phyloP scores from a whole-genome alignment of 2,329 filamentous ascomycete species.

The Dryadomyces quercus-mongolicae region DNA sequence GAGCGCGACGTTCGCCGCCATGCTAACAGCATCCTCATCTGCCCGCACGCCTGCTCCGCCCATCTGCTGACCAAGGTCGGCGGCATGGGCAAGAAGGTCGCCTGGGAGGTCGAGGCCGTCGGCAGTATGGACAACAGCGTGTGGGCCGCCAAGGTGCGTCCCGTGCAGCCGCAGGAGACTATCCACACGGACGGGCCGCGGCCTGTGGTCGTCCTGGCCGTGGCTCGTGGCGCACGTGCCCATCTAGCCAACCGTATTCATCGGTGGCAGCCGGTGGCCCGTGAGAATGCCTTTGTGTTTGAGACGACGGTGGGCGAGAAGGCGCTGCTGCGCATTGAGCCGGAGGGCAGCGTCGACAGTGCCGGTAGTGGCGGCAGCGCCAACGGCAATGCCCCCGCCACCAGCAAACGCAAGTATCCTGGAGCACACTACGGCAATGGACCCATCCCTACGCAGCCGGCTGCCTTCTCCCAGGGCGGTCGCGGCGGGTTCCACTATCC shows the following conservation, averaged over 20 bases:
- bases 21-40: conserved; percentile 86
- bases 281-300: conserved; percentile 61
- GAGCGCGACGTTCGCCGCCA: conserved; percentile 62
- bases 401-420: background rate
- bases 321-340: conserved; percentile 67
- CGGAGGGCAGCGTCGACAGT: conserved; percentile 34
- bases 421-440: background rate
- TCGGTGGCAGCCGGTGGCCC: conserved; percentile 67
- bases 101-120: conserved; percentile 71
- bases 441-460: conserved; percentile 3
- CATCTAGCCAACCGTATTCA: conserved; percentile 72
- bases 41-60: conserved; percentile 59
- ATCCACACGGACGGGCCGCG: conserved; percentile 70
- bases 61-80: conserved; percentile 73
- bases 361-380: background rate
- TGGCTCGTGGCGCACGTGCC: conserved; percentile 62
- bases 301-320: conserved; percentile 82
- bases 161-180: conserved; percentile 47
- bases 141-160: conserved; percentile 74
- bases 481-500: conserved; percentile 6
- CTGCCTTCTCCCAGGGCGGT: conserved; percentile 1
- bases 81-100: conserved; percentile 71
- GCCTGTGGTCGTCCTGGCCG: conserved; percentile 72
- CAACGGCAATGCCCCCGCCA: background rate
- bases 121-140: conserved; percentile 67